Percentiles rank a stretch among this genome's conserved stretches.
Conservation (phyloP, 169 alveolate species). For the Cryptosporidium meleagridis region DNA sequence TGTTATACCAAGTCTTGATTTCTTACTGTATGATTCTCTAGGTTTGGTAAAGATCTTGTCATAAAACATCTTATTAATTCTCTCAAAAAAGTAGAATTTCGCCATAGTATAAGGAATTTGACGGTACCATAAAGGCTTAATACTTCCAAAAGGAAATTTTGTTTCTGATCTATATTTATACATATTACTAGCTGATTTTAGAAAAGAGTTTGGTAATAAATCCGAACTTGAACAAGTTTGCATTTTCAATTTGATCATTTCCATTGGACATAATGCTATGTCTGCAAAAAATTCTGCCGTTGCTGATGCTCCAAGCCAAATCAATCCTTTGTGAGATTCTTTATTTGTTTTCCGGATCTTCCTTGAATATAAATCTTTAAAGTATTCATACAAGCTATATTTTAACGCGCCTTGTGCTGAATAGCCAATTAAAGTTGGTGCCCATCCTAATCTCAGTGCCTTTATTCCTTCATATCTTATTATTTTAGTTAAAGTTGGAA, state of each 20-base stretch:
- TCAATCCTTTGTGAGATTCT: slow-evolving; percentile 87
- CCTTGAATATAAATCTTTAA: slow-evolving; percentile 94
- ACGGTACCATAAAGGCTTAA: slow-evolving; percentile 93
- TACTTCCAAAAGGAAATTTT: slow-evolving; percentile 90
- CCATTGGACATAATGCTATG: slow-evolving; percentile 96
- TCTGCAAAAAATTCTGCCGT: slow-evolving; percentile 99
- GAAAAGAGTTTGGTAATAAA: slow-evolving; percentile 87
- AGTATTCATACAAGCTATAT: slow-evolving; percentile 97
- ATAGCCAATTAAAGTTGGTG: slow-evolving; percentile 97
- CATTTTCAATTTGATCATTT: slow-evolving; percentile 94
- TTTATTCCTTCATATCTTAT: slow-evolving; percentile 89
- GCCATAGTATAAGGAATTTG: slow-evolving; percentile 98
- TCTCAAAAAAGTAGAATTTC: slow-evolving; percentile 96
- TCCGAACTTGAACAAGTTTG: slow-evolving; percentile 88
- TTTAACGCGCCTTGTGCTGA: slow-evolving; percentile 97
- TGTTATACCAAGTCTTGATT: slow-evolving; percentile 91
- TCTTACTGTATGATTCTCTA: slow-evolving; percentile 89
- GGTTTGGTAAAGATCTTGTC: slow-evolving; percentile 89
- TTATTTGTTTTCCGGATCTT: slow-evolving; percentile 88
- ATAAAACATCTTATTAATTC: slow-evolving; percentile 91
- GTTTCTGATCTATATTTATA: slow-evolving; percentile 81
- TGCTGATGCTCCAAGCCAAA: slow-evolving; percentile 97
- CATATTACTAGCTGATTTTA: slow-evolving; percentile 87
- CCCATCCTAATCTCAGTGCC: slow-evolving; percentile 95
- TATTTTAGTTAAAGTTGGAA: slow-evolving; percentile 82